These are phyloP conservation scores for Glonium stellatum DNA, from an alignment of 495 filamentous ascomycete species.

Conservation along the genomic window DNA sequence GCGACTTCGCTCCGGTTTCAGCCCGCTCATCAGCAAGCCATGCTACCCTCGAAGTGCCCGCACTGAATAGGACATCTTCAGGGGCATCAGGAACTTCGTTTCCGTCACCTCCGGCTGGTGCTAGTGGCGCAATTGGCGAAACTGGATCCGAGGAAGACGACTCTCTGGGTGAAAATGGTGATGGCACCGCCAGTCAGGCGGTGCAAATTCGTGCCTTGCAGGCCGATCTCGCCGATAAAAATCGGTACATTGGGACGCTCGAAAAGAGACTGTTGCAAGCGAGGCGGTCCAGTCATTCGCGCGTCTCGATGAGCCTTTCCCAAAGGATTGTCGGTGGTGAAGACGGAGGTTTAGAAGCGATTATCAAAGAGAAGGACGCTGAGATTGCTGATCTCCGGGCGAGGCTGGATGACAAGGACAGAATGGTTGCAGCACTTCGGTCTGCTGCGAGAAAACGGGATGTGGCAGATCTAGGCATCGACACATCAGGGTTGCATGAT, in stretches of 20 bases:
- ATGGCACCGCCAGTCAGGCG: constrained; percentile 73
- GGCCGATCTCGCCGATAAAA: constrained; percentile 90
- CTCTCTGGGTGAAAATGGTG: constrained; percentile 68
- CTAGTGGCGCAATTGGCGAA: constrained; percentile 5
- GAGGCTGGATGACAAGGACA: constrained; percentile 89
- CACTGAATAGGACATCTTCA: constrained; percentile 5
- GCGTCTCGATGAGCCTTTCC: constrained; percentile 63
- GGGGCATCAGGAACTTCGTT: constrained; percentile 6
- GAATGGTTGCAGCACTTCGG: constrained; percentile 84
- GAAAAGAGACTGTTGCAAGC: constrained; percentile 91
- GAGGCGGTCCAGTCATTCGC: constrained; percentile 78
- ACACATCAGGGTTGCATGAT: constrained; percentile 36
- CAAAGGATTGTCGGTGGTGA: constrained; percentile 43
- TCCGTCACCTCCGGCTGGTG: neutral
- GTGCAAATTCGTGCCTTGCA: constrained; percentile 82
- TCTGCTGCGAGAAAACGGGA: constrained; percentile 82
- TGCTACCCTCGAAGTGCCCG: constrained; percentile 25
- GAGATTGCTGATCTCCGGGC: constrained; percentile 88
- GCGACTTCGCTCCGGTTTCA: constrained; percentile 46
- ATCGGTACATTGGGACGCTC: constrained; percentile 87
- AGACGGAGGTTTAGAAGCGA: constrained; percentile 55
- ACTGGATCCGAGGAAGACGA: constrained; percentile 53
- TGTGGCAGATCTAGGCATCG: constrained; percentile 57
- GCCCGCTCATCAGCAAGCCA: constrained; percentile 55
- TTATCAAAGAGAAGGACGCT: constrained; percentile 82